Evolutionary conservation across 2,329 filamentous ascomycete species (phyloP), one percentile per base, ranked within the genome.

Genomic region (Ascocoryne sarcoides): DNA sequence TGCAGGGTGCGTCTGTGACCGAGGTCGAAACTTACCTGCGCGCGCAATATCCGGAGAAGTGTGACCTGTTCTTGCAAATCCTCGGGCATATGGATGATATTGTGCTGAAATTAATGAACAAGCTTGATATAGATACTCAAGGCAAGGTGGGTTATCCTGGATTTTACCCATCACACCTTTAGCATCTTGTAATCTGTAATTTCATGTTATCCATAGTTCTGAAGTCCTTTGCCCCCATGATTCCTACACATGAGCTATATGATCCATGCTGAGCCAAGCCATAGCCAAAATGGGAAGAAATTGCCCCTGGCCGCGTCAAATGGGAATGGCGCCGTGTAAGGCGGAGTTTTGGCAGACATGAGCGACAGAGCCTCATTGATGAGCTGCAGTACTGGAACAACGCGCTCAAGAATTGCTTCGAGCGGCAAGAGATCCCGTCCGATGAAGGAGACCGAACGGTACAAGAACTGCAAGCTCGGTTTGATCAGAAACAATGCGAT

Each of bases 71-170:
- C 19, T 36, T 21, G 18, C 5, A n/a, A 21, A n/a, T 3, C 14
- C 15, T 17, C 5, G 12, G 20, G 10, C 33, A 36, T 17, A 36
- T 36, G 33, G 26, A 36, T 14, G 5, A 17, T 20, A 36, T 36
- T 21, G 26, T 36, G 33, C 10, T 21, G 26, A 36, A 21, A 36
- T 20, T 36, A 4, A 36, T 36, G 33, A 20, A 36, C 10, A 36
- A 36, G 33, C 33, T 36, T 36, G 33, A 36, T 21, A 36, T 36
- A n/a, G 33, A 36, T 14, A 36, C 26, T 7, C 7, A 36, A 17
- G 33, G 33, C 10, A 36, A 36, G 18, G 33, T 36, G 5, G n/a
- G n/a, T n/a, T n/a, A n/a, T n/a, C n/a, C n/a, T n/a, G n/a, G n/a
- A n/a, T n/a, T n/a, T n/a, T n/a, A n/a, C n/a, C n/a, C n/a, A n/a